Base-by-base conservation (phyloP, 805 yeast genomes). In the Debaryomyces hansenii region DNA sequence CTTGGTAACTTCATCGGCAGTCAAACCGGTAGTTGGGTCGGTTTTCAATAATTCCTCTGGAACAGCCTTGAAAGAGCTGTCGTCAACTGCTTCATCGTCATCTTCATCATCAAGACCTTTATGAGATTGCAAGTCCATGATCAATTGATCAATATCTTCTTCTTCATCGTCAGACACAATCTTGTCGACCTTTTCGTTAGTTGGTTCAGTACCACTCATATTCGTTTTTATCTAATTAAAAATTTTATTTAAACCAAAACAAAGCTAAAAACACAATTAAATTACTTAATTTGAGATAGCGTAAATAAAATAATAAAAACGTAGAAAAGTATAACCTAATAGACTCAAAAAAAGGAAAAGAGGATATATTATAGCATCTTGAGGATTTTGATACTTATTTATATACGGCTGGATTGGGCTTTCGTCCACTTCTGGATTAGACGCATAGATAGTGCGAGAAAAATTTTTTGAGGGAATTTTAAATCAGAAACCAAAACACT, bases 1-100 rank as follows among this genome's bases (percentile, higher is more conserved):
- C 70, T 77, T 83, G 64, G 69, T 46, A 49, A 87, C 95, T 70
- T 89, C 96, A 39, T 85, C 95, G 50, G 82, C 72, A 51, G 85
- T 67, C 63, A 89, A 80, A 82, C 96, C 96, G 59, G 66, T 66
- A 43, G 82, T 66, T 44, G 91, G 90, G 75, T 85, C 88, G 52
- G 96, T 89, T 70, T 86, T 85, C 62, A 89, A 78, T 56, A 87
- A 72, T 64, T 86, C 94, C 61, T 90, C 96, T 46, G 96, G 95
- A 44, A 89, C 90, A 50, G 87, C 86, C 70, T 85, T 82, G 69
- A 71, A 71, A 21, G 76, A 60, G 46, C 63, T 62, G 21, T 57
- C 57, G 35, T 62, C 69, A 31, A 47, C 65, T 39, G 59, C 72
- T n/a, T 64, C 74, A 37, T 72, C 83, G 40, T 74, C 81, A 42